These are phyloP conservation scores for Sugiyamaella americana DNA, from an alignment of 805 yeast species.

Conservation along the genomic window DNA sequence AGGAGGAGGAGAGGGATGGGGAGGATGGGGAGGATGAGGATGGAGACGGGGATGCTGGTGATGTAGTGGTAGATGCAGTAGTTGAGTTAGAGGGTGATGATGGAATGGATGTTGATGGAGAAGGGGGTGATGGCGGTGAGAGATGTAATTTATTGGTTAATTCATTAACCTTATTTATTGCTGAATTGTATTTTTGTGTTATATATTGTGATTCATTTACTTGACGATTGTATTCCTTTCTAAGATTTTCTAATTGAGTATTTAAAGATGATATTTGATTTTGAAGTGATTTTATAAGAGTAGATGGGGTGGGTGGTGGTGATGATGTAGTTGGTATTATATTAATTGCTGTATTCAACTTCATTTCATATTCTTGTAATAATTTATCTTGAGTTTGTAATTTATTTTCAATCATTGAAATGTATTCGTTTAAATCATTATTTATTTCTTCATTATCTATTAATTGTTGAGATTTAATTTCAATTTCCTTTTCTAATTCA, in stretches of 20 bases:
- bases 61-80: no score
- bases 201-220: conserved; percentile 18
- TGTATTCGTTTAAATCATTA: conserved; percentile 1
- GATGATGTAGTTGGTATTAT: neutral
- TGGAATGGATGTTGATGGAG: neutral
- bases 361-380: neutral
- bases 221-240: conserved; percentile 17
- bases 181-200: conserved; percentile 18
- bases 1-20: neutral
- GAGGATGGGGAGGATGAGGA: conserved; percentile 6
- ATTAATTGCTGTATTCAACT: neutral
- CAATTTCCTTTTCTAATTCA: neutral
- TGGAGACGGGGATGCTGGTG: conserved; percentile 6
- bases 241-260: conserved; percentile 8
- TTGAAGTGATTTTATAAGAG: neutral
- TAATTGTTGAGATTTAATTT: neutral
- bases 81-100: no score
- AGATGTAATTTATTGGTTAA: conserved; percentile 4
- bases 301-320: neutral
- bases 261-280: neutral
- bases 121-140: neutral
- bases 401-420: neutral
- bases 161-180: conserved; percentile 11
- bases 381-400: neutral
- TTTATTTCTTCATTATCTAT: neutral